Evolutionary conservation across 306 rosid genomes (phyloP), one percentile per base, ranked within the genome.

Genomic region (Casuarina cunninghamiana): DNA sequence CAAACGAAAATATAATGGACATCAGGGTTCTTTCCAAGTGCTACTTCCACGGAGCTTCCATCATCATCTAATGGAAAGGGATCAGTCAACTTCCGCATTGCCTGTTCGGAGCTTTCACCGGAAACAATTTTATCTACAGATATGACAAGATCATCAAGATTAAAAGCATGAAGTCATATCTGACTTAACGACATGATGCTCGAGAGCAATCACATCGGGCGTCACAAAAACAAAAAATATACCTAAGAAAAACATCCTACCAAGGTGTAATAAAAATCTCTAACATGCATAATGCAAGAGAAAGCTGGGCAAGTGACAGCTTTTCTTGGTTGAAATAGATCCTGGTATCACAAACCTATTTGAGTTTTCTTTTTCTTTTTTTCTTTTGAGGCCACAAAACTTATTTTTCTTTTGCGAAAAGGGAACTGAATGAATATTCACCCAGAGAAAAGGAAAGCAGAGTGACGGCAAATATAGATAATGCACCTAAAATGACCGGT

Each of bases 1-100:
- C 97, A 93, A 67, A 91, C 69, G 76, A 91, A 93, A 53, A 93
- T 88, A 70, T 83, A 93, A 81, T 91, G 97, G 62, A 93, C 91
- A 61, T 93, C 94, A 12, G 90, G 88, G 74, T 88, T 89, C 73
- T 62, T 74, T 78, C 97, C 98, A 3, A 93, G 87, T 69, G 77
- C 81, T 65, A 81, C 86, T 79, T 88, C 95, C 83, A 82, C 86
- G 2, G 89, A 81, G 83, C 85, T 88, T 70, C 85, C 93, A 74
- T 88, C 93, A 21, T 84, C 79, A 83, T 91, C 85, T 45, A 85
- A 82, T 16, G 97, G 90, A 83, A 93, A 78, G 72, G 93, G 91
- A 69, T 83, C 87, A 37, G 91, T 89, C 82, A 93, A 85, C 77
- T 91, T 94, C 98, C 98, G 89, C 38, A 76, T 32, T 71, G 90